phyloP scores from a whole-genome alignment of 75 land plant genomes.

The Adiantum capillusveneris region DNA sequence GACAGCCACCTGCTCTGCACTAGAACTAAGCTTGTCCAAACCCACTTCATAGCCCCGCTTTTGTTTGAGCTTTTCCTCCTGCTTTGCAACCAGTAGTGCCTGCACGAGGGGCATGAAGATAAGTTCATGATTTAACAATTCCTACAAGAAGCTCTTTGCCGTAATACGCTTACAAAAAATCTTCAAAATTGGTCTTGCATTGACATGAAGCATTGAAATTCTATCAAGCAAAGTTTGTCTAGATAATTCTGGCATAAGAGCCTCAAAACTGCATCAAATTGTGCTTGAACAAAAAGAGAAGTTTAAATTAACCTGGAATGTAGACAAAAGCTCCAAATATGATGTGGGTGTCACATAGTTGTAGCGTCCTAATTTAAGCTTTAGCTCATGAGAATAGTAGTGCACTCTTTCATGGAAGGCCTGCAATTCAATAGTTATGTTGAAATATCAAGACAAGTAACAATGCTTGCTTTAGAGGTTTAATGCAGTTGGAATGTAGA shows the following conservation, averaged over 20 bases:
- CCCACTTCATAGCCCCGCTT: constrained; percentile 35
- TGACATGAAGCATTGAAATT: no score
- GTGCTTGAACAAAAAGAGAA: neutral
- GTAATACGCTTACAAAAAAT: no score
- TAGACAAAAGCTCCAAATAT: constrained; percentile 28
- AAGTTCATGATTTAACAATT: no score
- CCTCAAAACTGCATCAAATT: no score
- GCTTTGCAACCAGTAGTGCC: constrained; percentile 21
- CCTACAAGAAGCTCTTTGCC: no score
- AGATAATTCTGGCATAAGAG: no score
- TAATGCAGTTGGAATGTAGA: constrained; percentile 26
- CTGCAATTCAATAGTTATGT: constrained; percentile 13
- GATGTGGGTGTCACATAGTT: constrained; percentile 41
- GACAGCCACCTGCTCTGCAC: constrained; percentile 36
- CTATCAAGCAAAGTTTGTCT: no score
- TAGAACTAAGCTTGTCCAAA: constrained; percentile 28
- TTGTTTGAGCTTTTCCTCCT: constrained; percentile 29
- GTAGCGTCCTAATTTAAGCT: constrained; percentile 26
- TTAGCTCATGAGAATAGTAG: constrained; percentile 27
- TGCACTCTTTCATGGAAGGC: constrained; percentile 35
- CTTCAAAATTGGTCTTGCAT: no score
- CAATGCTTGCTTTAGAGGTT: neutral
- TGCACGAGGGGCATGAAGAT: no score
- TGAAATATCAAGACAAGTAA: neutral
- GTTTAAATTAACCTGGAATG: constrained; percentile 24